Evolutionary conservation across 768 basidiomycete genomes (phyloP).

Genomic region (Trichaptum fuscoviolaceum): DNA sequence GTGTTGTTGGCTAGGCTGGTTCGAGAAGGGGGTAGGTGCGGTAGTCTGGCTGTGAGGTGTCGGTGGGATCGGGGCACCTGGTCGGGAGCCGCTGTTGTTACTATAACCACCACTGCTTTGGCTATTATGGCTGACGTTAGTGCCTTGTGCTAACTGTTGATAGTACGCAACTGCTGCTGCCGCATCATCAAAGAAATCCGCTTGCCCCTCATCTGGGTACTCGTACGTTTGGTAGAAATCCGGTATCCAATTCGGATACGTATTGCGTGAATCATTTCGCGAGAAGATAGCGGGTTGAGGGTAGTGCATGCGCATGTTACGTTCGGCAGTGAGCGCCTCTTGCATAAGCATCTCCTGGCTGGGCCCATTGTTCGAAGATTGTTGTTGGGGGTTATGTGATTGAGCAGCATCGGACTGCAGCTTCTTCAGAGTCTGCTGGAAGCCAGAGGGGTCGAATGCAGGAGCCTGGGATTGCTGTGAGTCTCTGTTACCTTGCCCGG

Average conservation of each 20-base stretch:
- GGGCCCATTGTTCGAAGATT: background rate
- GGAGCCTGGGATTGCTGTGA: conserved; percentile 2
- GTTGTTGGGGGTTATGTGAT: background rate
- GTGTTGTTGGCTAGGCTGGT: conserved; percentile 44
- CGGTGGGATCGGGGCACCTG: conserved; percentile 73
- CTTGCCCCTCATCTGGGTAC: conserved; percentile 2
- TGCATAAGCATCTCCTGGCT: background rate
- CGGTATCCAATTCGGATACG: background rate
- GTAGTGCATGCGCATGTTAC: background rate
- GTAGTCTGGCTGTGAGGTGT: conserved; percentile 74
- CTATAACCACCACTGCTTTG: background rate
- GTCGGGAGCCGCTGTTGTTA: conserved; percentile 32
- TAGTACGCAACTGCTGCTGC: conserved; percentile 1
- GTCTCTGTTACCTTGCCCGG: background rate
- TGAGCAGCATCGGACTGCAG: conserved; percentile 14
- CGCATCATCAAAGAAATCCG: background rate
- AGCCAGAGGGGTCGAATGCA: conserved; percentile 48
- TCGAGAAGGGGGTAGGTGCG: conserved; percentile 66
- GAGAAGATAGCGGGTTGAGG: background rate
- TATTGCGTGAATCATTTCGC: background rate
- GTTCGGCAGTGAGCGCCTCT: background rate
- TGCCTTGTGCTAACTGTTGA: conserved; percentile 3
- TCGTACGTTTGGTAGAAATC: conserved; percentile 4
- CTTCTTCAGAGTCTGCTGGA: conserved; percentile 31
- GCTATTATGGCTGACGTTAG: conserved; percentile 1